phyloP scores from a whole-genome alignment of 2,329 filamentous ascomycete species.

The Pseudopyrenochaeta lycopersici region DNA sequence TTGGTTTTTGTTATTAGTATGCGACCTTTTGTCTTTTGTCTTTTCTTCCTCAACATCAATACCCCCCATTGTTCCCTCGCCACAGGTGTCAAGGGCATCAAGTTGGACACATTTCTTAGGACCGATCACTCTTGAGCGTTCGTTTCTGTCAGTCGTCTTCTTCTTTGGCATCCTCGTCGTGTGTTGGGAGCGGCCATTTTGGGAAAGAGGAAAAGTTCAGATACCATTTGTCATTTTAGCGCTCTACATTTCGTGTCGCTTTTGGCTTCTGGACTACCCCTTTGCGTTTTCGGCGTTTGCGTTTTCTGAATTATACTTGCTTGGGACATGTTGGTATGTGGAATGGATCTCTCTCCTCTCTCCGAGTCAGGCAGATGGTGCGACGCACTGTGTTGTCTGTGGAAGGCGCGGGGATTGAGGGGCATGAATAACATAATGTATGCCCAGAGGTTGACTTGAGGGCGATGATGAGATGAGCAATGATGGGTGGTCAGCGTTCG shows the following conservation, averaged over 20 bases:
- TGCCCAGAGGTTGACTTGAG: background rate
- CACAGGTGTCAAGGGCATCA: background rate
- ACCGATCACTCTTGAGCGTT: background rate
- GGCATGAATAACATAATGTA: conserved; percentile 1
- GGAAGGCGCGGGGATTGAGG: background rate
- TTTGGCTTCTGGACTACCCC: conserved; percentile 4
- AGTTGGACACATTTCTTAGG: background rate
- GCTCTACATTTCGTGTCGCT: background rate
- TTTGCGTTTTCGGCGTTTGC: conserved; percentile 5
- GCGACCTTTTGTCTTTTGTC: background rate
- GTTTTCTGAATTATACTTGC: conserved; percentile 1
- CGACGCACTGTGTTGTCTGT: background rate
- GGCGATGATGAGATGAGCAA: conserved; percentile 6
- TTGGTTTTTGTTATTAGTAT: background rate
- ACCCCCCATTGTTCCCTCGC: background rate
- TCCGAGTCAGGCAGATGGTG: background rate
- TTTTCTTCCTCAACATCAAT: background rate
- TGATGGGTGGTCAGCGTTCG: background rate
- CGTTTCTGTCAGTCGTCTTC: background rate
- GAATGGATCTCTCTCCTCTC: background rate
- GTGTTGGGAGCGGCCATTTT: background rate
- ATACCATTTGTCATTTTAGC: conserved; percentile 23
- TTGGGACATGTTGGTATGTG: background rate
- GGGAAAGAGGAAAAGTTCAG: conserved; percentile 23
- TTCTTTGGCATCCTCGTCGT: background rate